Evolutionary conservation across 768 basidiomycete genomes (phyloP).

Genomic region (Tricholoma bakamatsutake): DNA sequence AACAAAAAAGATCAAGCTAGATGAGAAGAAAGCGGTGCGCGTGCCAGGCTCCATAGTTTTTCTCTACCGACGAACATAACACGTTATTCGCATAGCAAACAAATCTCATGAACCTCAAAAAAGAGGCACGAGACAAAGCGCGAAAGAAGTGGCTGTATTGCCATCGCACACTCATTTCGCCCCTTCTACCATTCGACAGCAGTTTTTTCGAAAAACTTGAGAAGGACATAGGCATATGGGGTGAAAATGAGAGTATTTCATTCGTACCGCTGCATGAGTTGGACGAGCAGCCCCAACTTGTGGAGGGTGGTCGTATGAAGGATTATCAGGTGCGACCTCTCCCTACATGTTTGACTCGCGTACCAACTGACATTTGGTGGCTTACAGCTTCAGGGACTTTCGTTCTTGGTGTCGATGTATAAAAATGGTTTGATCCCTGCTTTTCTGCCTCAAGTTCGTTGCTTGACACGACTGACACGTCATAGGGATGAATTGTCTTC

Average conservation of each 20-base stretch:
- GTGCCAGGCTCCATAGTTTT: background rate
- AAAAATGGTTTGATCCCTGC: slow-evolving; percentile 42
- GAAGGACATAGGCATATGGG: slow-evolving; percentile 18
- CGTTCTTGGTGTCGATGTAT: slow-evolving; percentile 62
- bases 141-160: slow-evolving; percentile 40
- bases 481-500: slow-evolving; percentile 60
- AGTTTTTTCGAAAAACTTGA: slow-evolving; percentile 32
- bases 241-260: slow-evolving; percentile 6
- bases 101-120: slow-evolving; percentile 28
- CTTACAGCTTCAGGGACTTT: slow-evolving; percentile 50
- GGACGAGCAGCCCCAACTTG: slow-evolving; percentile 41
- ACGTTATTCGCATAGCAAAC: slow-evolving; percentile 29
- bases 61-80: background rate
- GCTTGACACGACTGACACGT: background rate
- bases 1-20: slow-evolving; percentile 20
- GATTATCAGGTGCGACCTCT: slow-evolving; percentile 53
- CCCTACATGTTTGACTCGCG: background rate
- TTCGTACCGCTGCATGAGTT: slow-evolving; percentile 34
- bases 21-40: slow-evolving; percentile 36
- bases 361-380: background rate
- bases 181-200: slow-evolving; percentile 37
- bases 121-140: slow-evolving; percentile 33
- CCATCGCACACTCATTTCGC: slow-evolving; percentile 38
- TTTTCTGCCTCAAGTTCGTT: background rate
- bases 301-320: slow-evolving; percentile 58